phyloP scores from a whole-genome alignment of 306 rosid species.

The Aeschynomene evenia region DNA sequence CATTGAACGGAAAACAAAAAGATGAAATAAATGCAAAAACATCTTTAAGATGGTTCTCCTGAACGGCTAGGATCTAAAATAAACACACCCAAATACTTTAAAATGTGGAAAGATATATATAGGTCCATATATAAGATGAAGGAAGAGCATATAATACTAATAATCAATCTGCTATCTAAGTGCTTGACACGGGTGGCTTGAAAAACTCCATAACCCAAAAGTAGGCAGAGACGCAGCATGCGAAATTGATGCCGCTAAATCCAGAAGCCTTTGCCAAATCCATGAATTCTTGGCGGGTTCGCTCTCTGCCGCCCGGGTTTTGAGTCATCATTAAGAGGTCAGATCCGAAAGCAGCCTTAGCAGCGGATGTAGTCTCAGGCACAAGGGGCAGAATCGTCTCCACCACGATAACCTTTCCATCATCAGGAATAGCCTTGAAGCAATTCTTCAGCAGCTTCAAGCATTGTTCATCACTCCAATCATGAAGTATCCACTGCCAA shows the following conservation, averaged over 20 bases:
- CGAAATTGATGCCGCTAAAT: constrained; percentile 24
- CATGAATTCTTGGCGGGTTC: constrained; percentile 19
- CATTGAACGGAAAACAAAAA: too few species aligned
- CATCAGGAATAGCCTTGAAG: constrained; percentile 23
- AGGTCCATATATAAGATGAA: background rate
- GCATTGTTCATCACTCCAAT: constrained; percentile 41
- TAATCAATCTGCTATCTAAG: too few species aligned
- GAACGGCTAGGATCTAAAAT: too few species aligned
- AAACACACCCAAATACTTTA: too few species aligned
- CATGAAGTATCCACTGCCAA: constrained; percentile 42
- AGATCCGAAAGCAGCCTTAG: background rate
- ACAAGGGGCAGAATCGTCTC: constrained; percentile 1
- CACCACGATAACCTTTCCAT: constrained; percentile 38
- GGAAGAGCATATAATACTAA: background rate
- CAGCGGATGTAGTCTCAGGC: constrained; percentile 1
- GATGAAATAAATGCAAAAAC: too few species aligned
- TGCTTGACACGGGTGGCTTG: background rate
- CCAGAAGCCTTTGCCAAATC: constrained; percentile 31
- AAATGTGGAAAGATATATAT: too few species aligned
- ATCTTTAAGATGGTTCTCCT: too few species aligned
- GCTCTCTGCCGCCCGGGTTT: constrained; percentile 36
- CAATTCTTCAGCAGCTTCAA: constrained; percentile 36
- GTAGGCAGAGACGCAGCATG: constrained; percentile 19
- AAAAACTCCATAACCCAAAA: constrained; percentile 42
- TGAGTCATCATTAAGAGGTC: constrained; percentile 37